These are phyloP conservation scores for Cordyceps pruinosa DNA, from an alignment of 2,329 filamentous ascomycete species.

Conservation along the genomic window DNA sequence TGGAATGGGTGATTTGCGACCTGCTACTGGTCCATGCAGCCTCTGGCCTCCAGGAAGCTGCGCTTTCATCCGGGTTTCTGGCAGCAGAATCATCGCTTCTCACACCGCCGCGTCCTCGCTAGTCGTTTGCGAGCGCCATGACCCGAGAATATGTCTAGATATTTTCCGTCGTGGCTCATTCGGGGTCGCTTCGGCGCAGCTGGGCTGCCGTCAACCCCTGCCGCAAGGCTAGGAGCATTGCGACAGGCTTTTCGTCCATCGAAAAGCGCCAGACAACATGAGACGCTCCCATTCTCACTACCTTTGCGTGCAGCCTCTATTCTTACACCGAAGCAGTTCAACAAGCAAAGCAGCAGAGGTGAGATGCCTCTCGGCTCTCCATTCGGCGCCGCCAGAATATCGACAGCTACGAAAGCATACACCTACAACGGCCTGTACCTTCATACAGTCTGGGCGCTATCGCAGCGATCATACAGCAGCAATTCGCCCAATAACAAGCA, in stretches of 20 bases:
- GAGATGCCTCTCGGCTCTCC: not conserved
- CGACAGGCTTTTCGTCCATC: conserved; percentile 7
- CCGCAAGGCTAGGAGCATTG: conserved; percentile 5
- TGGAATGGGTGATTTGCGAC: conserved; percentile 1
- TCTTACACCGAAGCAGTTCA: not conserved
- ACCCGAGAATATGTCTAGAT: conserved; percentile 35
- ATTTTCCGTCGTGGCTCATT: conserved; percentile 29
- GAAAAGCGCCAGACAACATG: not conserved
- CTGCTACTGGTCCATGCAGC: conserved; percentile 6
- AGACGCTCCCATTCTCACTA: not conserved
- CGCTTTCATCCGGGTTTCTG: not conserved
- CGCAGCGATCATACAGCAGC: not conserved
- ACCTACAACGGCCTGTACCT: not conserved
- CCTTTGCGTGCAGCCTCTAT: not conserved
- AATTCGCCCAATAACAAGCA: not conserved
- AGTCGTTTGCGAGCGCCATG: conserved; percentile 27
- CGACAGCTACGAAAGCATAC: not conserved
- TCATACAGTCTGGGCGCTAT: not conserved
- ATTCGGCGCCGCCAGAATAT: not conserved
- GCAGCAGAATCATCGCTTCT: not conserved
- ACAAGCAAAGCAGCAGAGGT: not conserved
- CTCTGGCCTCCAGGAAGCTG: conserved; percentile 3
- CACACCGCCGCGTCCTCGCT: conserved; percentile 12
- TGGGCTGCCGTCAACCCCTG: conserved; percentile 16
- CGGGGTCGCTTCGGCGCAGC: conserved; percentile 29